A percentile compares a stretch with the other conserved stretches of the same genome.
Conservation (phyloP, 1,284 basidiomycete species). For the Puccinia brachypodii region DNA sequence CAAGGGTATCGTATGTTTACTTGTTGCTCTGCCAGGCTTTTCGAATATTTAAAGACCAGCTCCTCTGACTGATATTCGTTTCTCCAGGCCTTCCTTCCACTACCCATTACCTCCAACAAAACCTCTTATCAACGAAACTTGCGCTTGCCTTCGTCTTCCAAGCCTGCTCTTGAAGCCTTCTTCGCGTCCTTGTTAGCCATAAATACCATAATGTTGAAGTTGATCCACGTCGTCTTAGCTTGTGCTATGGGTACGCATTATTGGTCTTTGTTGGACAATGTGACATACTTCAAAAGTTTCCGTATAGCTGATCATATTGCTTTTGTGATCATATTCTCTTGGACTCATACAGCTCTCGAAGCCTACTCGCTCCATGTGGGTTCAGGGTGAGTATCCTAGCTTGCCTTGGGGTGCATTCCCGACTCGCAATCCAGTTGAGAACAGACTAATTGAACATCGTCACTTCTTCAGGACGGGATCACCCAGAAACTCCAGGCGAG, state of each 20-base stretch:
- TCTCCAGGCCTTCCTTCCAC: neutral
- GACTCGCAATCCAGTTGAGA: neutral
- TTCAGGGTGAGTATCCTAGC: neutral
- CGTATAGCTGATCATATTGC: neutral
- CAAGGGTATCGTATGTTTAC: neutral
- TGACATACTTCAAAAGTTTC: neutral
- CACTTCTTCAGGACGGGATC: neutral
- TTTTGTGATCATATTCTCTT: neutral
- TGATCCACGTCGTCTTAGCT: conserved; percentile 2
- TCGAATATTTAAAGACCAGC: conserved; percentile 7
- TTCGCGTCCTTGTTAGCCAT: neutral
- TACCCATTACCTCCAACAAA: neutral
- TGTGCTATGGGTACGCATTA: conserved; percentile 1
- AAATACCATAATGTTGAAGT: neutral
- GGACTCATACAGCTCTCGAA: neutral
- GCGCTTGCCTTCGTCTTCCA: neutral
- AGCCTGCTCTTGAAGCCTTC: neutral
- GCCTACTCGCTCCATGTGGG: neutral
- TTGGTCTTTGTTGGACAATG: neutral
- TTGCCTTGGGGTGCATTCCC: neutral
- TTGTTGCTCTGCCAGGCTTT: neutral
- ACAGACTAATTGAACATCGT: neutral
- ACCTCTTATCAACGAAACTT: neutral
- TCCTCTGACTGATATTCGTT: neutral
- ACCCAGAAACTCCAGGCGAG: neutral